Conservation (phyloP, 257 asterid genomes). For the Salvia rosmarinus region DNA sequence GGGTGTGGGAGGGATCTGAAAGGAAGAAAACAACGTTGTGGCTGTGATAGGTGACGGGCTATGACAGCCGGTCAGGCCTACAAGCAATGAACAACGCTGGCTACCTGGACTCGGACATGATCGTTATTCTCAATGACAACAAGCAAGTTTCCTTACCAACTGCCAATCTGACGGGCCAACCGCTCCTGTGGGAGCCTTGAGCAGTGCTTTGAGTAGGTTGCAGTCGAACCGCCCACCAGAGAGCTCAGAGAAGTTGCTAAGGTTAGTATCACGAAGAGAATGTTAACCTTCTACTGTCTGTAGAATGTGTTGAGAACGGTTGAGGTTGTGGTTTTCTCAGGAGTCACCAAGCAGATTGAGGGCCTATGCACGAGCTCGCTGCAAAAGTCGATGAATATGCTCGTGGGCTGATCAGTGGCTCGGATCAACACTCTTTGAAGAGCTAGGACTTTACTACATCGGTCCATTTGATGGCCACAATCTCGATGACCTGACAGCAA, state of each 20-base stretch:
- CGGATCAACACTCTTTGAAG: conserved; percentile 94
- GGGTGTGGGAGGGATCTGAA: conserved; percentile 97
- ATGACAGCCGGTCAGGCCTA: conserved; percentile 99
- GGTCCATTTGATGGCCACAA: conserved; percentile 98
- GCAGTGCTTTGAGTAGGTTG: conserved; percentile 84
- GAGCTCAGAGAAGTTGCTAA: conserved; percentile 95
- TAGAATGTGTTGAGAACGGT: neutral
- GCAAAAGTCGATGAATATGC: conserved; percentile 98
- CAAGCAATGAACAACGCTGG: conserved; percentile 97
- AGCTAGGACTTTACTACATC: conserved; percentile 90
- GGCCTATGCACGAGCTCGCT: conserved; percentile 93
- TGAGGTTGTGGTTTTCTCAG: conserved; percentile 50
- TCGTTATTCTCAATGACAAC: conserved; percentile 91
- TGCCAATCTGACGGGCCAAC: conserved; percentile 85
- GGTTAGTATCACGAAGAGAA: conserved; percentile 44
- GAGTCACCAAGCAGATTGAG: conserved; percentile 93
- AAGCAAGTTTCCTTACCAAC: conserved; percentile 96
- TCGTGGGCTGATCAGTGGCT: conserved; percentile 93
- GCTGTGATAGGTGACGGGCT: conserved; percentile 94
- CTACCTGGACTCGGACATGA: conserved; percentile 93
- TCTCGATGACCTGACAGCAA: conserved; percentile 76
- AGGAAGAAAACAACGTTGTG: conserved; percentile 73
- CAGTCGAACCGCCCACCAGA: conserved; percentile 89
- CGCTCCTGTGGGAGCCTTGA: conserved; percentile 91
- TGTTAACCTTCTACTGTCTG: neutral